Conservation (phyloP, 371 early-diverging fungal species). For the Fennellomyces sp. region DNA sequence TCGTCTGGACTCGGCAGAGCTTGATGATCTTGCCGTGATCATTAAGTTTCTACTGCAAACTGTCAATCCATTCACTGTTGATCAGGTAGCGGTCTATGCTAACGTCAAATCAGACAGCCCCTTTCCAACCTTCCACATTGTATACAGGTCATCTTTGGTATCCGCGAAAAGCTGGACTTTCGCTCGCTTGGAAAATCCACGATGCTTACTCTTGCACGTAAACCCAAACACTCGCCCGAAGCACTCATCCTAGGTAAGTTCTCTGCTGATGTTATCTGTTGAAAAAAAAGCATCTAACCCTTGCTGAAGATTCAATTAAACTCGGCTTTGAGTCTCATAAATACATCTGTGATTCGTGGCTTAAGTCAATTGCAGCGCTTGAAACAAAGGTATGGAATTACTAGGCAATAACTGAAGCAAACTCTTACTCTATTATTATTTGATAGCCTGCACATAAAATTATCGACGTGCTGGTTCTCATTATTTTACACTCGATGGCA, state of each 20-base stretch:
- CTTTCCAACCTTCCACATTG: too few species aligned
- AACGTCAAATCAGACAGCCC: too few species aligned
- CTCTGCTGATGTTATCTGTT: not conserved
- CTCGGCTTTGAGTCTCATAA: conserved; percentile 69
- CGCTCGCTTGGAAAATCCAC: conserved; percentile 50
- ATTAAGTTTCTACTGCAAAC: conserved; percentile 76
- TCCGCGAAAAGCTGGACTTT: conserved; percentile 63
- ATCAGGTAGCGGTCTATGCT: conserved; percentile 27
- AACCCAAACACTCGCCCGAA: conserved; percentile 43
- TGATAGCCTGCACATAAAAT: conserved; percentile 47
- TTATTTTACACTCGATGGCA: conserved; percentile 68
- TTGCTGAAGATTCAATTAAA: conserved; percentile 64
- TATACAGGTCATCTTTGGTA: conserved; percentile 48
- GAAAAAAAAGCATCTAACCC: not conserved
- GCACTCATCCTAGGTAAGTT: conserved; percentile 58
- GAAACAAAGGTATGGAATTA: conserved; percentile 14
- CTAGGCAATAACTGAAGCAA: not conserved
- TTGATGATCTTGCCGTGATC: conserved; percentile 73
- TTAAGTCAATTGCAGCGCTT: conserved; percentile 58
- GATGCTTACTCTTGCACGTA: not conserved
- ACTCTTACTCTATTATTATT: not conserved
- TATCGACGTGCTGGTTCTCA: conserved; percentile 69
- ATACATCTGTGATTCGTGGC: conserved; percentile 75
- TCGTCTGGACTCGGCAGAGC: conserved; percentile 68
- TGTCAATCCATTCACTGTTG: conserved; percentile 45